Conservation (phyloP, 1,139 yeast species). For the Scheffersomyces lignicola region DNA sequence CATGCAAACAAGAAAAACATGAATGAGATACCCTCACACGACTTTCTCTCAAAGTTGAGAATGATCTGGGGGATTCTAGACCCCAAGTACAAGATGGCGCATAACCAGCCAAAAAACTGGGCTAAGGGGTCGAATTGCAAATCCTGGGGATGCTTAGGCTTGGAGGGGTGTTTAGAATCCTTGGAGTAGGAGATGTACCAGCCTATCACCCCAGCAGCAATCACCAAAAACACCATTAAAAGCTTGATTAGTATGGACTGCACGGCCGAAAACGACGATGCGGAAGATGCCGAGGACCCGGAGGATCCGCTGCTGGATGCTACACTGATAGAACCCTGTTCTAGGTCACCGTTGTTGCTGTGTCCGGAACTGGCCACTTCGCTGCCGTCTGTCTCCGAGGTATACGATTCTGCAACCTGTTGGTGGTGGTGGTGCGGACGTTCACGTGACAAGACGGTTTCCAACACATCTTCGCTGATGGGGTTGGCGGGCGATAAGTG, state of each 20-base stretch:
- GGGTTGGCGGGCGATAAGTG: constrained; percentile 93
- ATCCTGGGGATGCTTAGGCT: constrained; percentile 29
- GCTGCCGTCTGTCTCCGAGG: background rate
- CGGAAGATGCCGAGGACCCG: constrained; percentile 6
- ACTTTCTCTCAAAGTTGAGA: constrained; percentile 77
- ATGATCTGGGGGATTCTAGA: constrained; percentile 88
- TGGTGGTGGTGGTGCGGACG: constrained; percentile 14
- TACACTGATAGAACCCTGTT: constrained; percentile 3
- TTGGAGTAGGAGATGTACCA: constrained; percentile 70
- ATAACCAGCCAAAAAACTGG: constrained; percentile 88
- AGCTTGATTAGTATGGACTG: constrained; percentile 47
- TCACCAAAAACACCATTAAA: constrained; percentile 66
- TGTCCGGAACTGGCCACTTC: constrained; percentile 2
- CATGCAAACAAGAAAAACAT: constrained; percentile 92
- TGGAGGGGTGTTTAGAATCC: constrained; percentile 29
- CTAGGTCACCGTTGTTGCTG: constrained; percentile 9
- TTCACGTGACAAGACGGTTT: constrained; percentile 51
- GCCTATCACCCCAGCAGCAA: constrained; percentile 78
- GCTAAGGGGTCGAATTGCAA: constrained; percentile 72
- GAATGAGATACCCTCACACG: constrained; percentile 91
- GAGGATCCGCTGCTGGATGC: constrained; percentile 2
- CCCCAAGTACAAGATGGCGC: constrained; percentile 83
- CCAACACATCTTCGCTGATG: constrained; percentile 64
- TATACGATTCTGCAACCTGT: constrained; percentile 4
- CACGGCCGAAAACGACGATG: constrained; percentile 16